Conservation (phyloP, 495 filamentous ascomycete species). For the Parathielavia appendiculata region DNA sequence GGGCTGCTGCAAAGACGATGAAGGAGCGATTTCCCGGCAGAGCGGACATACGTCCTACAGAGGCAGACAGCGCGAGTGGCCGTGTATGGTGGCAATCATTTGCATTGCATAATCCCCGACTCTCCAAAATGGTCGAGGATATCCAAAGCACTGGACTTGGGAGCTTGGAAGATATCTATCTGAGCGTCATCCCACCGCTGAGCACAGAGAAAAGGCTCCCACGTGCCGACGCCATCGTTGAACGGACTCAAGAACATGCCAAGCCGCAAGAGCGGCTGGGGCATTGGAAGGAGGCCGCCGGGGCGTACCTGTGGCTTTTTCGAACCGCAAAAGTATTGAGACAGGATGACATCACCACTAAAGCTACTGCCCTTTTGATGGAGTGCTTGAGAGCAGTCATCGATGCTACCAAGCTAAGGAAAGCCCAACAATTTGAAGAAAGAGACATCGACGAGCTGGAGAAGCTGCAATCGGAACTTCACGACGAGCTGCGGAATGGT, state of each 20-base stretch:
- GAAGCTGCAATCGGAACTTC: neutral
- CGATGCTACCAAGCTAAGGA: neutral
- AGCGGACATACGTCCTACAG: neutral
- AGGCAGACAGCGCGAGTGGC: neutral
- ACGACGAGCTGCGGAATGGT: neutral
- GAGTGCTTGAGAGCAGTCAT: neutral
- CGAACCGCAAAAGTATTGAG: neutral
- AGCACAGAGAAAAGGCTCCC: neutral
- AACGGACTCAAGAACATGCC: neutral
- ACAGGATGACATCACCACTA: too few relatives aligned
- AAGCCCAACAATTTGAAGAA: neutral
- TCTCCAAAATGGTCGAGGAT: neutral
- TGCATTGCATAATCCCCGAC: neutral
- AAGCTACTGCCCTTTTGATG: neutral
- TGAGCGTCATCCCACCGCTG: neutral
- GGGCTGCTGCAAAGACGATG: neutral
- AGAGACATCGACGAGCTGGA: neutral
- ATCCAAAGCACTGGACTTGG: slow-evolving; percentile 1
- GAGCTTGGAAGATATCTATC: neutral
- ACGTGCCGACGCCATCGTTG: neutral
- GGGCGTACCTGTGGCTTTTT: neutral
- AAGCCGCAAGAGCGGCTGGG: neutral
- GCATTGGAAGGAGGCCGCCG: neutral
- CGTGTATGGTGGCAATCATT: neutral
- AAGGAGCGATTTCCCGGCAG: neutral